A percentile compares a stretch with the other conserved stretches of the same genome.
phyloP scores from a whole-genome alignment of 768 basidiomycete species.

The Leucocoprinus sp. region DNA sequence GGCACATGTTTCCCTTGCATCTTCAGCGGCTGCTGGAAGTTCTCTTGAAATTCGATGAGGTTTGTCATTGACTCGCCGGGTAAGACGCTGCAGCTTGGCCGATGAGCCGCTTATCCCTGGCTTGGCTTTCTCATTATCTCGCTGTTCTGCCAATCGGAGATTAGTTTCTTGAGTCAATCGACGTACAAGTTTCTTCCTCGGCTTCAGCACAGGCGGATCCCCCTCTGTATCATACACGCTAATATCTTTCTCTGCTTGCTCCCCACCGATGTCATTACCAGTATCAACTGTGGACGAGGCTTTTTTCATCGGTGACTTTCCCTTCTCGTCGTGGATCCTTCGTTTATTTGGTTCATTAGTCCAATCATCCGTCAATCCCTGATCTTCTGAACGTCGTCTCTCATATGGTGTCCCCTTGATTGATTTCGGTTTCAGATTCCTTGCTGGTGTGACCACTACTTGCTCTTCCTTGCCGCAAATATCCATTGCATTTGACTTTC shows the following conservation, averaged over 20 bases:
- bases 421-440: not conserved
- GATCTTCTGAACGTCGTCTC: not conserved
- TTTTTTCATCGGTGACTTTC: not conserved
- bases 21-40: too few species aligned
- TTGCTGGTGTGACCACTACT: not conserved
- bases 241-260: not conserved
- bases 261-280: not conserved
- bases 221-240: not conserved
- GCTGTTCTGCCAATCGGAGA: not conserved
- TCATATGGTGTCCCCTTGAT: not conserved
- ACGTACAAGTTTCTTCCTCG: conserved; percentile 5
- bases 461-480: not conserved
- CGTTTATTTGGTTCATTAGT: too few species aligned
- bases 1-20: not conserved
- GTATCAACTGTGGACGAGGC: too few species aligned
- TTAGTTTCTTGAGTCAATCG: not conserved
- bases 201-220: not conserved
- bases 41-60: not conserved
- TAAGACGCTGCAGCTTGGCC: not conserved
- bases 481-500: not conserved
- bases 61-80: not conserved
- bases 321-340: not conserved
- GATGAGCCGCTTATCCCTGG: not conserved
- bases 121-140: conserved; percentile 1
- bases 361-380: conserved; percentile 10